Percentiles rank a stretch among this genome's conserved stretches.
These are phyloP conservation scores for Kalanchoe fedtschenkoi DNA, from an alignment of 164 flowering plant genomes.

Conservation along the genomic window DNA sequence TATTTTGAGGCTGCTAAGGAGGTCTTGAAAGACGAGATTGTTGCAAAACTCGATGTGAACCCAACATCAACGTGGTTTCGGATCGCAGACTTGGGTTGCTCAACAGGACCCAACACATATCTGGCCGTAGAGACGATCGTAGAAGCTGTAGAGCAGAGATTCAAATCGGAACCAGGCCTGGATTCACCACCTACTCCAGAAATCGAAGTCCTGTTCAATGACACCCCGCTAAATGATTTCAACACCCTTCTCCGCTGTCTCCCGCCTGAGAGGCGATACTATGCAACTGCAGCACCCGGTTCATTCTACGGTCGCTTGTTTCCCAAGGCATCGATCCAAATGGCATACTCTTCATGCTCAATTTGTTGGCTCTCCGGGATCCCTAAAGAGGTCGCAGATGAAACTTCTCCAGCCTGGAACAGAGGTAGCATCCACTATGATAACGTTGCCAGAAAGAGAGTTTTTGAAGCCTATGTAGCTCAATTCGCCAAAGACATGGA, in stretches of 20 bases:
- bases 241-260: background rate
- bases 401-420: constrained; percentile 3
- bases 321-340: background rate
- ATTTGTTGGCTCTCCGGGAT: constrained; percentile 2
- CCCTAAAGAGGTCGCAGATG: constrained; percentile 2
- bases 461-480: background rate
- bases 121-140: background rate
- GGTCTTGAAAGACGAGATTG: background rate
- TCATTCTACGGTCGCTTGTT: constrained; percentile 6
- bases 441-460: background rate
- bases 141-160: constrained; percentile 1
- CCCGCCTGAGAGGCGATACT: background rate
- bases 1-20: background rate
- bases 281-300: constrained; percentile 1
- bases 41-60: background rate
- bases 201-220: background rate
- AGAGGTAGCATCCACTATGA: constrained; percentile 1
- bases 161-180: background rate
- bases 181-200: background rate
- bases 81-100: constrained; percentile 4
- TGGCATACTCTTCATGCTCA: background rate
- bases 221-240: background rate
- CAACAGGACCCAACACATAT: constrained; percentile 1
- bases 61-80: background rate
- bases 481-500: background rate